Conservation (phyloP, 805 yeast species). For the Yamadazyma sp. region DNA sequence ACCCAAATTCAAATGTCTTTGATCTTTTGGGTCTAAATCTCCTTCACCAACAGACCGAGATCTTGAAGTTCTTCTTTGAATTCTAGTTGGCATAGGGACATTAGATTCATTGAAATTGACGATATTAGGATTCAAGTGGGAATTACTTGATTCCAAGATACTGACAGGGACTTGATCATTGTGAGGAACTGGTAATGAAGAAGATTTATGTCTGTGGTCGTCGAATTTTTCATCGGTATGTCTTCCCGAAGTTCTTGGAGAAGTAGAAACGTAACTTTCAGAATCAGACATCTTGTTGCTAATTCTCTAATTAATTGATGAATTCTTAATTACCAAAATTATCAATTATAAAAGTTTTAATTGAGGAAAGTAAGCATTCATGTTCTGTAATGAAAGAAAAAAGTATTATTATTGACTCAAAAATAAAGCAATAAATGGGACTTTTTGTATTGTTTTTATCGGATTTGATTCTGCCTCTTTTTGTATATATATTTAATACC, state of each 20-base stretch:
- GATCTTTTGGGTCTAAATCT: constrained; percentile 15
- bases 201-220: constrained; percentile 39
- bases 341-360: too few species aligned
- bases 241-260: constrained; percentile 19
- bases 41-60: constrained; percentile 12
- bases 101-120: too few species aligned
- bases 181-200: constrained; percentile 29
- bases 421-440: too few species aligned
- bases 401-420: too few species aligned
- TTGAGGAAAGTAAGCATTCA: too few species aligned
- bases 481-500: too few species aligned
- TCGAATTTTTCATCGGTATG: constrained; percentile 22
- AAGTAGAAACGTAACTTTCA: constrained; percentile 31
- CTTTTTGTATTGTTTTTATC: too few species aligned
- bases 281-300: constrained; percentile 47
- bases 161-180: constrained; percentile 5
- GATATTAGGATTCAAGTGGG: not conserved
- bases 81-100: constrained; percentile 2
- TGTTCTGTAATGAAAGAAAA: too few species aligned
- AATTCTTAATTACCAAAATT: too few species aligned
- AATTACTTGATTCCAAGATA: constrained; percentile 8
- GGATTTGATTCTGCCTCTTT: too few species aligned
- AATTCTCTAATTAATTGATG: too few species aligned
- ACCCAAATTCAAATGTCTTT: constrained; percentile 11
- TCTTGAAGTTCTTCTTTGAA: constrained; percentile 10